A percentile compares a stretch with the other conserved stretches of the same genome.
Conservation (phyloP, 2,329 filamentous ascomycete genomes). For the Aspergillus transmontanensis region DNA sequence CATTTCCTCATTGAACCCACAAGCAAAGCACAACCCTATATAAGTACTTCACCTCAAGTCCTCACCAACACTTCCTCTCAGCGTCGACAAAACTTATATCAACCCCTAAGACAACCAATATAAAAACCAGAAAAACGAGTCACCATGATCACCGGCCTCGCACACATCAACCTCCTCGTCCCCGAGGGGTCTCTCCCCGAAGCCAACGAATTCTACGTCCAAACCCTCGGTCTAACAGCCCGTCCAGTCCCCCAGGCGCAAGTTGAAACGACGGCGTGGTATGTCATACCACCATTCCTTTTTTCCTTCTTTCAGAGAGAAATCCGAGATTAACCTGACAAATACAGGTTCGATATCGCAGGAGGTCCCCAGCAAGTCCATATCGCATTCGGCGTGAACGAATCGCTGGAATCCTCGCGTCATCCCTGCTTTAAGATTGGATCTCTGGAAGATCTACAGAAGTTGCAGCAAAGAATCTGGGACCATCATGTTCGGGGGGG, state of each 20-base stretch:
- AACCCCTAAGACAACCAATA: background rate
- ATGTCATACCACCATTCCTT: background rate
- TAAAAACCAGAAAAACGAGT: background rate
- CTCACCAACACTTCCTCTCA: background rate
- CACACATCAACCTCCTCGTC: constrained; percentile 63
- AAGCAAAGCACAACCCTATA: background rate
- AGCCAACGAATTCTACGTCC: constrained; percentile 58
- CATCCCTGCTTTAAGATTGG: constrained; percentile 63
- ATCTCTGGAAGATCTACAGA: constrained; percentile 50
- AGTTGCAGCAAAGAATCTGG: constrained; percentile 54
- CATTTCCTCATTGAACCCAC: background rate
- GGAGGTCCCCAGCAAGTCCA: constrained; percentile 59
- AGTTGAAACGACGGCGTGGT: constrained; percentile 58
- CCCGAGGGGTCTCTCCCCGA: constrained; percentile 54
- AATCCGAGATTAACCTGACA: constrained; percentile 14
- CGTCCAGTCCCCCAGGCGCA: constrained; percentile 57
- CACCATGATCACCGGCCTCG: constrained; percentile 56
- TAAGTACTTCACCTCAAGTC: background rate
- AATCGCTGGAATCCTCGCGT: constrained; percentile 43
- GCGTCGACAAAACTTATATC: background rate
- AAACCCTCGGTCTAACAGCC: constrained; percentile 57
- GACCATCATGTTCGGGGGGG: constrained; percentile 55
- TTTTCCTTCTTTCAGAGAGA: background rate
- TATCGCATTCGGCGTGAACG: constrained; percentile 50
- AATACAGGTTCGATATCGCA: constrained; percentile 57